Evolutionary conservation across 192 early-diverging fungal genomes (phyloP), one percentile per base, ranked within the genome.

Genomic region (Coemansia sp.): DNA sequence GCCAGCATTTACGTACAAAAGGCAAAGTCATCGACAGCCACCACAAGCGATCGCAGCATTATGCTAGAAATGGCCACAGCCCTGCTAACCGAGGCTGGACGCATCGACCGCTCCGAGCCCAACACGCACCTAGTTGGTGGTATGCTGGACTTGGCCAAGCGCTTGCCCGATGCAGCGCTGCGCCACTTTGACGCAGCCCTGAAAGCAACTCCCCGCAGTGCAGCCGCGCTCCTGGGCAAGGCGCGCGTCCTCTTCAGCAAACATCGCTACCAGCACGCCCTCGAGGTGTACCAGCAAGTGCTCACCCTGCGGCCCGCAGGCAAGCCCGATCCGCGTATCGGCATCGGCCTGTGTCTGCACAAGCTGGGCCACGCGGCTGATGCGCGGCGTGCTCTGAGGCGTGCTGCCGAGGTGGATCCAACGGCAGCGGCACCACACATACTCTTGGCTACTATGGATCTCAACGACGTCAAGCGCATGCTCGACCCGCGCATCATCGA

Each of bases 311-410:
- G 75, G 31, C 88, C 94, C 2, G 68, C 82, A 5, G 71, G 85
- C 14, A 74, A 75, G 62, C 84, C 92, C 48, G 88, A 95, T 73
- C 83, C 87, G 38, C 88, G 95, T 26, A 76, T 95, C 23, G 88
- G 91, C 20, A 94, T 98, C 66, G 94, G 93, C 13, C 82, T 95
- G 59, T 98, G 95, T 71, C 92, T 88, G 74, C 82, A 88, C 62
- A 86, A 87, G 45, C 82, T 95, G 5, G 85, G 85, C 2, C 90
- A 91, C 83, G 23, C 65, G 20, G 80, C 74, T 13, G 79, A 91
- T 43, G 93, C 95, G 10, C 79, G 86, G n/a, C 50, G 58, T 3
- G 90, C 93, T 1, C 91, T 95, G 69, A 66, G 85, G 46, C 81
- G 92, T 9, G 90, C 88, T 9, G 58, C 91, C 34, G 84, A 87